phyloP scores from a whole-genome alignment of 2,329 filamentous ascomycete species.

The Xylariaceae sp. region DNA sequence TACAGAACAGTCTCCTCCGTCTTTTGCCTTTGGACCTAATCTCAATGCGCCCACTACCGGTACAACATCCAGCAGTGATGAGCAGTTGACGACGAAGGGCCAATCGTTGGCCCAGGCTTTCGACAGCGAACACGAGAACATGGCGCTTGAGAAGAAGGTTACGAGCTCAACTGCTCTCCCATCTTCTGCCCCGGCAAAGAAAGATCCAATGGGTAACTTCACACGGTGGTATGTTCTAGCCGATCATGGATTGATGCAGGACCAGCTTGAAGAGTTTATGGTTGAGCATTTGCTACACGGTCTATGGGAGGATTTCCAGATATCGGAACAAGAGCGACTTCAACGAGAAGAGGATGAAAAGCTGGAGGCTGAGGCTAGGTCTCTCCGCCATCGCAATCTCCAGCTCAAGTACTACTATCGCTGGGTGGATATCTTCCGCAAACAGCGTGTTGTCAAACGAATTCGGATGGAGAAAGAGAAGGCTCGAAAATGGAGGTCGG shows the following conservation, averaged over 20 bases:
- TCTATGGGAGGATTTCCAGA: slow-evolving; percentile 40
- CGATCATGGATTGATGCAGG: slow-evolving; percentile 51
- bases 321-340: slow-evolving; percentile 40
- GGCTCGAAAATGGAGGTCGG: slow-evolving; percentile 43
- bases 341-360: slow-evolving; percentile 48
- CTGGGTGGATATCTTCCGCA: slow-evolving; percentile 51
- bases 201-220: slow-evolving; percentile 48
- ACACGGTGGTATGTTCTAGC: slow-evolving; percentile 54
- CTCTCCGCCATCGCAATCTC: slow-evolving; percentile 50
- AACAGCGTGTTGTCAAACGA: slow-evolving; percentile 47
- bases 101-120: not conserved
- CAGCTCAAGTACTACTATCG: slow-evolving; percentile 55
- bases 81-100: no score
- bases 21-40: no score
- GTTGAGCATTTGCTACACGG: slow-evolving; percentile 44
- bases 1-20: no score
- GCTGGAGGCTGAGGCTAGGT: slow-evolving; percentile 45
- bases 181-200: slow-evolving; percentile 17
- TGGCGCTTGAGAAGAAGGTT: not conserved
- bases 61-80: no score
- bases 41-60: no score
- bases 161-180: not conserved
- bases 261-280: slow-evolving; percentile 44
- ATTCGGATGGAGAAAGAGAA: slow-evolving; percentile 52
- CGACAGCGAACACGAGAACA: not conserved